phyloP scores from a whole-genome alignment of 2,329 filamentous ascomycete genomes.

The Curvularia sp. region DNA sequence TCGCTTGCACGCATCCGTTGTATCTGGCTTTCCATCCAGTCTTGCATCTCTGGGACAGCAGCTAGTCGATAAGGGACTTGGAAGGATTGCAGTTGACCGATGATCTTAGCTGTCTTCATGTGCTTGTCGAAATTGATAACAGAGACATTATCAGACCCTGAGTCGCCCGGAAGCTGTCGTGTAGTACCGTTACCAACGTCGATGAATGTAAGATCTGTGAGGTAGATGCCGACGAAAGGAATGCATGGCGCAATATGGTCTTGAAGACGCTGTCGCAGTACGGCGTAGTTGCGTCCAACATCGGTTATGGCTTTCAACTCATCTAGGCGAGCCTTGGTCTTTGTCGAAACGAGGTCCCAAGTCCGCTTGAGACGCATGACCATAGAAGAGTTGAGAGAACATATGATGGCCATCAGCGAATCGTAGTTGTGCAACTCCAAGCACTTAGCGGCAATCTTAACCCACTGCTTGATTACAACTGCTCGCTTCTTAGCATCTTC shows the following conservation, averaged over 20 bases:
- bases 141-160: slow-evolving; percentile 68
- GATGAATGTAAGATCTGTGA: slow-evolving; percentile 95
- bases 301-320: slow-evolving; percentile 85
- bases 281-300: slow-evolving; percentile 87
- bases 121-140: slow-evolving; percentile 99
- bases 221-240: slow-evolving; percentile 93
- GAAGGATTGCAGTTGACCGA: slow-evolving; percentile 93
- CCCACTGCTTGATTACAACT: slow-evolving; percentile 93
- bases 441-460: slow-evolving; percentile 89
- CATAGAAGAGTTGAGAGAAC: slow-evolving; percentile 89
- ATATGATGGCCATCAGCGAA: slow-evolving; percentile 95
- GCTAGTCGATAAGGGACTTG: slow-evolving; percentile 89
- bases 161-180: slow-evolving; percentile 71
- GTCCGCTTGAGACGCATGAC: slow-evolving; percentile 87
- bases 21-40: slow-evolving; percentile 88
- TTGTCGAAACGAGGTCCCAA: slow-evolving; percentile 87
- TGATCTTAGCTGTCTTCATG: slow-evolving; percentile 90
- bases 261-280: slow-evolving; percentile 81
- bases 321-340: slow-evolving; percentile 81
- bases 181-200: slow-evolving; percentile 91
- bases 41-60: slow-evolving; percentile 86
- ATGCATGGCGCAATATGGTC: slow-evolving; percentile 90
- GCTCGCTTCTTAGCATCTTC: slow-evolving; percentile 94
- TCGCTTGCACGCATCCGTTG: slow-evolving; percentile 72
- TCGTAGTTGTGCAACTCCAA: slow-evolving; percentile 95